Percentiles rank a stretch among this genome's conserved stretches.
Conservation (phyloP, 2,329 filamentous ascomycete species). For the Tolypocladium guangdongense region DNA sequence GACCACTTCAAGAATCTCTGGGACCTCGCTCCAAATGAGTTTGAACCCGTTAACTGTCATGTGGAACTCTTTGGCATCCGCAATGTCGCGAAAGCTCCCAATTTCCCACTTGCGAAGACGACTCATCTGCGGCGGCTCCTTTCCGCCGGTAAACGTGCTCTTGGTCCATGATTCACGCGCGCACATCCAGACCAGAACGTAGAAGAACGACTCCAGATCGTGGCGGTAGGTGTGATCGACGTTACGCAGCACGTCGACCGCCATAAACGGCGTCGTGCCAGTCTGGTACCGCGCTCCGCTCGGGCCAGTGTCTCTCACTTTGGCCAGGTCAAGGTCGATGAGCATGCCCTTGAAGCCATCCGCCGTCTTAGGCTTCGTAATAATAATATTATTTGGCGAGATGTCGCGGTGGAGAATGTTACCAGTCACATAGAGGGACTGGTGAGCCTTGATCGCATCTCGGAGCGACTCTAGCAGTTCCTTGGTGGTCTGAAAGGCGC, state of each 20-base stretch:
- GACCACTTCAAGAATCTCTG: conserved; percentile 4
- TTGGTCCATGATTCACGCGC: conserved; percentile 4
- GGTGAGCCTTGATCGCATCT: conserved; percentile 25
- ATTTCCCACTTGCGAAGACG: conserved; percentile 4
- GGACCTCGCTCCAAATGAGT: conserved; percentile 7
- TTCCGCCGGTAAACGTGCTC: background rate
- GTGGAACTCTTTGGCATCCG: conserved; percentile 1
- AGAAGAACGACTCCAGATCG: conserved; percentile 5
- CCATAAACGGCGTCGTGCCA: conserved; percentile 23
- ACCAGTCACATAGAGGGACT: conserved; percentile 18
- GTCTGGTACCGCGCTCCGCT: conserved; percentile 13
- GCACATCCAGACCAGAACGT: conserved; percentile 9
- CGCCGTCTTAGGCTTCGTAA: background rate
- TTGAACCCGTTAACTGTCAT: conserved; percentile 4
- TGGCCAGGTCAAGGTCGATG: conserved; percentile 10
- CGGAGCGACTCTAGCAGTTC: conserved; percentile 22
- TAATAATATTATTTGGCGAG: conserved; percentile 2
- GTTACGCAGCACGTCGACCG: conserved; percentile 19
- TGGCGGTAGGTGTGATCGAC: conserved; percentile 14
- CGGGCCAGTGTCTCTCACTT: conserved; percentile 8
- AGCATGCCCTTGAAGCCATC: conserved; percentile 14
- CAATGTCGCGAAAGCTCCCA: conserved; percentile 4
- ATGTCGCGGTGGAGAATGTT: conserved; percentile 4
- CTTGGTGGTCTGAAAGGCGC: conserved; percentile 12
- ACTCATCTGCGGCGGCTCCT: background rate